Evolutionary conservation across 1,284 basidiomycete species (phyloP).

Genomic region (Fistulinella staudtii): DNA sequence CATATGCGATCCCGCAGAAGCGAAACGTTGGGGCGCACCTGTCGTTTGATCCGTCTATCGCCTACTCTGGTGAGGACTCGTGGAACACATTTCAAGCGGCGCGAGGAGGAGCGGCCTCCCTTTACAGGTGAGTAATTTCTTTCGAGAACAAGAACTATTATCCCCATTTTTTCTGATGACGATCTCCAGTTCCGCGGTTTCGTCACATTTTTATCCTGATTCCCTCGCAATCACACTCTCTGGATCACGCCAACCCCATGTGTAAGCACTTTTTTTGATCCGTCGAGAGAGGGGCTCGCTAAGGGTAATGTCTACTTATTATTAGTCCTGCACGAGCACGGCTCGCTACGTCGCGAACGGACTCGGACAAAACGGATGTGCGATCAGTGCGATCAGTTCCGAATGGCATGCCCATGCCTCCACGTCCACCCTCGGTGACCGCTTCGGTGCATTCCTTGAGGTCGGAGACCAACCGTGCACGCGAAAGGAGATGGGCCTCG

Average conservation of each 20-base stretch:
- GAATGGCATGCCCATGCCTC: not conserved
- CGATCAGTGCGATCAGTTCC: conserved; percentile 5
- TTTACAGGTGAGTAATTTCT: conserved; percentile 54
- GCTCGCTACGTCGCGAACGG: conserved; percentile 1
- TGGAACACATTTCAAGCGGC: conserved; percentile 3
- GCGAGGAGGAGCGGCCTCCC: conserved; percentile 36
- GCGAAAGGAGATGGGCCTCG: conserved; percentile 24
- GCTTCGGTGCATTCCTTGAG: not conserved
- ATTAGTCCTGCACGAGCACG: conserved; percentile 15
- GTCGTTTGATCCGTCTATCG: conserved; percentile 42
- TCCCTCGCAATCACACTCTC: conserved; percentile 1
- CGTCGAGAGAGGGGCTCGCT: no score
- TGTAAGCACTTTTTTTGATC: conserved; percentile 24
- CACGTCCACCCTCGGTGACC: conserved; percentile 3
- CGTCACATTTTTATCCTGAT: conserved; percentile 35
- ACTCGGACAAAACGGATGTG: not conserved
- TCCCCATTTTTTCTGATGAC: conserved; percentile 1
- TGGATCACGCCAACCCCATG: conserved; percentile 9
- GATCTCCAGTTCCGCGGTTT: conserved; percentile 43
- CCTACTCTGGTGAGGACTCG: conserved; percentile 36
- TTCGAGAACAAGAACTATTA: not conserved
- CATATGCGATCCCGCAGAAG: not conserved
- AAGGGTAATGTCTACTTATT: no score
- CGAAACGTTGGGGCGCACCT: conserved; percentile 10
- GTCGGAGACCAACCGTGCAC: conserved; percentile 1